Percentiles rank a stretch among this genome's conserved stretches.
Evolutionary conservation across 2,329 filamentous ascomycete species (phyloP).

Genomic region (Microthyrium microscopicum): DNA sequence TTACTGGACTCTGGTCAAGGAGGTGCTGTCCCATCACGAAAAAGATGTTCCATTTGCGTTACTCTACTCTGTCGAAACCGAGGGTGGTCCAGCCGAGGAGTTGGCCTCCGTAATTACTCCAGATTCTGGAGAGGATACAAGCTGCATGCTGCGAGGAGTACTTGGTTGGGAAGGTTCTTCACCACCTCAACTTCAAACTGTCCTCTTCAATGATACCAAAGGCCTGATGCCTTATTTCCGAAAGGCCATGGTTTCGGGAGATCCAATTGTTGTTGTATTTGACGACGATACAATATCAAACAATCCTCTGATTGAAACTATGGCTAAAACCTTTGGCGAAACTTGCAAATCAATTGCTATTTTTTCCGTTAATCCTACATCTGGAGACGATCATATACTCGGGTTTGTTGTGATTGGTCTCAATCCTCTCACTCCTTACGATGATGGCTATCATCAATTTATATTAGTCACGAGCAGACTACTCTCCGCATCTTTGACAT

Average conservation of each 20-base stretch:
- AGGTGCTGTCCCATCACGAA: no score
- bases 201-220: constrained; percentile 50
- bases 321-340: constrained; percentile 47
- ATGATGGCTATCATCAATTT: constrained; percentile 50
- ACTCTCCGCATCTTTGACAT: constrained; percentile 62
- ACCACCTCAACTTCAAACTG: no score
- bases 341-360: constrained; percentile 54
- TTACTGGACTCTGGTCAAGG: no score
- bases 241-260: constrained; percentile 50
- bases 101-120: no score
- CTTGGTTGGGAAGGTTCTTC: no score
- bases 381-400: constrained; percentile 52
- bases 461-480: constrained; percentile 57
- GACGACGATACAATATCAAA: no score
- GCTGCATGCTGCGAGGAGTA: no score
- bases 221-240: constrained; percentile 63
- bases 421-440: constrained; percentile 49
- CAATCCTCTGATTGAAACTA: background rate
- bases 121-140: no score
- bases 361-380: constrained; percentile 36
- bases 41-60: constrained; percentile 7
- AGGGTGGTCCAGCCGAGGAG: no score
- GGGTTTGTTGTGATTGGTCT: constrained; percentile 56
- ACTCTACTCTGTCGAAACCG: constrained; percentile 6
- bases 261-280: constrained; percentile 41